Evolutionary conservation across 352 stramenopile species (phyloP), one percentile per base, ranked within the genome.

Genomic region (Phytophthora crassamura): DNA sequence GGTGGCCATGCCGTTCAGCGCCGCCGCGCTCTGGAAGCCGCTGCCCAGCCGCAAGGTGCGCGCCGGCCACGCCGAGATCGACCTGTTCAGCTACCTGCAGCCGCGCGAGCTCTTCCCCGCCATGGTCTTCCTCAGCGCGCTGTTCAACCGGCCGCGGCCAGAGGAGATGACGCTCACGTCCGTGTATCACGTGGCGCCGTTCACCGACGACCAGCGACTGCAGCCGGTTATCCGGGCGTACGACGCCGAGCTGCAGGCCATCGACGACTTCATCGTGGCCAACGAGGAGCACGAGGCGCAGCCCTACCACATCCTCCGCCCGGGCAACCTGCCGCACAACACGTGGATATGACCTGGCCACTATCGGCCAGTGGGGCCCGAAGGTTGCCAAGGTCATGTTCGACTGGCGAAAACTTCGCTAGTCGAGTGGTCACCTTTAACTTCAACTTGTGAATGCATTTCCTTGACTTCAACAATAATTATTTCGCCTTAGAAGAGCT

Each of bases 261-360:
- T 82, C 25, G 74, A 82, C 33, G 40, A 46, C 8, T 50, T 67
- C 14, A 78, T 84, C 30, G 39, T 59, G 40, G 28, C 38, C 14
- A 48, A 51, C 18, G 74, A 85, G 55, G 6, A 51, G 22, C 32
- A 57, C 11, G 67, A 79, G 55, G 35, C 22, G 16, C 67, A 57
- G 34, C 70, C 70, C 40, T 82, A 80, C 30, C 51, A 67, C 34
- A 43, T 82, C 18, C 52, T 84, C 45, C 73, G 67, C 5, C 70
- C 73, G 2, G 63, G 59, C 5, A 69, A 41, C 10, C 47, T 80
- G 14, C 62, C 76, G 7, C 57, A 68, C 51, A 77, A 73, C 40
- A 66, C 55, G 25, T 84, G 75, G 75, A n/a, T n/a, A n/a, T n/a
- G 77, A 86, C 28, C 57, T 82, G 32, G 64, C 64, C 10, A 46